Evolutionary conservation across 2,329 filamentous ascomycete species (phyloP).

Genomic region (Drechslerella dactyloides): DNA sequence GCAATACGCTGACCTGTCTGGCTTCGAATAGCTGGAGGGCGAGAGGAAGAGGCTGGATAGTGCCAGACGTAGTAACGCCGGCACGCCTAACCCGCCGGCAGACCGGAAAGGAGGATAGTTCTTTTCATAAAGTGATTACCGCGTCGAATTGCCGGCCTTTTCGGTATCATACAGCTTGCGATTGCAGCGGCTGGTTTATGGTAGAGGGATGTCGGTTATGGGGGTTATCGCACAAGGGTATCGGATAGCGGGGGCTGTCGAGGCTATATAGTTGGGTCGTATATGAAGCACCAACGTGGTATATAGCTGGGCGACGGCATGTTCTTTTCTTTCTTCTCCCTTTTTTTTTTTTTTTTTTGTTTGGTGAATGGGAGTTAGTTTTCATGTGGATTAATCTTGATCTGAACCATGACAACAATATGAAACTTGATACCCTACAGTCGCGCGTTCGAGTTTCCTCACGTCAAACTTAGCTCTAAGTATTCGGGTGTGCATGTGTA

Average conservation of each 20-base stretch:
- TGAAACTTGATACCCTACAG: no score
- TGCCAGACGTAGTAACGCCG: conserved; percentile 33
- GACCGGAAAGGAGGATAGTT: conserved; percentile 45
- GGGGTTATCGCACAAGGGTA: background rate
- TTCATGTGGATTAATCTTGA: no score
- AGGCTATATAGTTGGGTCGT: background rate
- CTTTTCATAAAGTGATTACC: background rate
- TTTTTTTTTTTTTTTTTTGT: no score
- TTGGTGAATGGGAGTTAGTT: no score
- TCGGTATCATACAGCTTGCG: background rate
- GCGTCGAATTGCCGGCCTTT: background rate
- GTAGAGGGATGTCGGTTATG: background rate
- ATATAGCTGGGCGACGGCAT: no score
- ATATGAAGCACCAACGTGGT: no score
- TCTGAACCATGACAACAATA: no score
- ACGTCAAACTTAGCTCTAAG: no score
- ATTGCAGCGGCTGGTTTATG: background rate
- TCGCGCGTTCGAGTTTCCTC: no score
- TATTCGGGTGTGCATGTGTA: no score
- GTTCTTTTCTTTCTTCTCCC: no score
- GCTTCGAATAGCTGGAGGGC: conserved; percentile 30
- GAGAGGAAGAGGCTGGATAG: conserved; percentile 34
- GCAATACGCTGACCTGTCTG: background rate
- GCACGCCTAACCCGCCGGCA: conserved; percentile 40
- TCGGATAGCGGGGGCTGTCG: background rate